Conservation (phyloP, 148 eudicot genomes). For the Fagopyrum esculentum region DNA sequence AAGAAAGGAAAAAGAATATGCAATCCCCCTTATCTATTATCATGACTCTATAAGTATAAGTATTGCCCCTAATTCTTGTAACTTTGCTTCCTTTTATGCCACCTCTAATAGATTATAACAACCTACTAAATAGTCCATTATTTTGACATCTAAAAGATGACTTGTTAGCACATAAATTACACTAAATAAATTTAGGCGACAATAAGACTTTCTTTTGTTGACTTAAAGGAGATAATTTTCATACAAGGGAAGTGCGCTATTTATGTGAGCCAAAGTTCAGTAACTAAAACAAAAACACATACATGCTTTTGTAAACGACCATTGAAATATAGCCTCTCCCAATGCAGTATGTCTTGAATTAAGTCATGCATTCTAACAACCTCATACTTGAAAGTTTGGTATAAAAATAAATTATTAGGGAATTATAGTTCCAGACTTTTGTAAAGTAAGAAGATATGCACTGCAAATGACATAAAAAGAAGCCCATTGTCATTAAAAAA, state of each 20-base stretch:
- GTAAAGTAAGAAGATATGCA: not conserved
- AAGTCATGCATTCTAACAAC: conserved; percentile 83
- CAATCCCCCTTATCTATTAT: no score
- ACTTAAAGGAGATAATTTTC: not conserved
- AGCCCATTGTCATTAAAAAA: not conserved
- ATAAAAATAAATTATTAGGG: not conserved
- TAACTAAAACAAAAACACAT: conserved; percentile 16
- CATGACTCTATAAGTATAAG: no score
- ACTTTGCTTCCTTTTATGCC: no score
- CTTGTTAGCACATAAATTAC: not conserved
- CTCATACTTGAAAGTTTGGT: conserved; percentile 77
- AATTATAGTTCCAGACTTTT: not conserved
- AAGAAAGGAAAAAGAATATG: no score
- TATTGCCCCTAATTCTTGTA: no score
- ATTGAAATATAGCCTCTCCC: conserved; percentile 80
- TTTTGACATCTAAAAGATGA: not conserved
- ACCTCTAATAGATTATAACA: not conserved
- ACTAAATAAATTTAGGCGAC: not conserved
- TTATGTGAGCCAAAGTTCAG: not conserved
- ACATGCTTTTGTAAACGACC: conserved; percentile 98
- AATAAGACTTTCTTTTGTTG: not conserved
- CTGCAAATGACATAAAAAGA: not conserved
- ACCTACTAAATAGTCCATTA: not conserved
- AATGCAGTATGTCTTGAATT: conserved; percentile 54
- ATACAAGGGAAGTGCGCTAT: not conserved